These are phyloP conservation scores for Phialophora tarda DNA, from an alignment of 2,329 filamentous ascomycete genomes.

Conservation along the genomic window DNA sequence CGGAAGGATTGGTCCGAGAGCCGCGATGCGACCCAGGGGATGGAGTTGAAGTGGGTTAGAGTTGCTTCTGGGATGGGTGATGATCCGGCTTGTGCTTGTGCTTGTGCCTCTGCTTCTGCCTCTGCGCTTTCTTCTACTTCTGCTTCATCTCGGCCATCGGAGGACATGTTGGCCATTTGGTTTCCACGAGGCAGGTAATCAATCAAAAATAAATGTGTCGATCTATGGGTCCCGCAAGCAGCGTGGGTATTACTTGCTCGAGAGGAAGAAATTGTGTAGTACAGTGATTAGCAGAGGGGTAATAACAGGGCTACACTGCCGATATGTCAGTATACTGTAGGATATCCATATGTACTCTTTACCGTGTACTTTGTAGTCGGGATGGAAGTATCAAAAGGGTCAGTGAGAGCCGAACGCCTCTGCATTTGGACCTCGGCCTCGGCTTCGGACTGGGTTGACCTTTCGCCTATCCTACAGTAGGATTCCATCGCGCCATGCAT, in stretches of 20 bases:
- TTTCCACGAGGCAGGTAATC: neutral
- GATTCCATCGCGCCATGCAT: neutral
- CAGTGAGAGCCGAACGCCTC: neutral
- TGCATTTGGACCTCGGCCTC: neutral
- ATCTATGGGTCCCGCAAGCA: neutral
- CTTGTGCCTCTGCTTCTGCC: too few relatives aligned
- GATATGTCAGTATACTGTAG: neutral
- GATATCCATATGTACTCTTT: too few relatives aligned
- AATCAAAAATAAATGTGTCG: neutral
- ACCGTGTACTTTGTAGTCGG: too few relatives aligned
- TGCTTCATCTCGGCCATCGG: neutral
- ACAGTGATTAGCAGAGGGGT: neutral
- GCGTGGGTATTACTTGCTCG: neutral
- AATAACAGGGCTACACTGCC: neutral
- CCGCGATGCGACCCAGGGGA: constrained; percentile 44
- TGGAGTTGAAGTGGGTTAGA: constrained; percentile 38
- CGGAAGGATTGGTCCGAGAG: constrained; percentile 40
- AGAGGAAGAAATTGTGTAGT: neutral
- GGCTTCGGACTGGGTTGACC: neutral
- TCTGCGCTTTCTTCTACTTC: neutral
- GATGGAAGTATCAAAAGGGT: too few relatives aligned
- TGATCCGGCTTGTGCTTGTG: neutral
- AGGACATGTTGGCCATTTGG: neutral
- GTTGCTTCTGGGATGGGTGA: constrained; percentile 7
- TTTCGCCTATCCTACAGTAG: neutral